Percentiles rank a stretch among this genome's conserved stretches.
Evolutionary conservation across 495 filamentous ascomycete genomes (phyloP).

Genomic region (Penicillium samsonianum): DNA sequence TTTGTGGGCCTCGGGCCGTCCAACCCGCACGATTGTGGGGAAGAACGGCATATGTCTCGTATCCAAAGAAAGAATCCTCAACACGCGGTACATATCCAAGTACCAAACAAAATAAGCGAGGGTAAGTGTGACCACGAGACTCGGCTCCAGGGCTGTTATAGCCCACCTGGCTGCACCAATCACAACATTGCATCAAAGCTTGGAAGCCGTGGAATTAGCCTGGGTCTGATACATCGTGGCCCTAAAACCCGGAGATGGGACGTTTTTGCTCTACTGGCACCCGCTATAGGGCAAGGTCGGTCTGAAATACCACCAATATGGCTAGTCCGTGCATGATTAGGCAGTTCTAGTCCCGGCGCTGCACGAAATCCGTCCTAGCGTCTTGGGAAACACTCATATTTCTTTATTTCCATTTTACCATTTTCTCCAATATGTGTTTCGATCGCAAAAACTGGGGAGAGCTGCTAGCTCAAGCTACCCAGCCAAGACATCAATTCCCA

Average conservation of each 20-base stretch:
- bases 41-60: not conserved
- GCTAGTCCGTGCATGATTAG: constrained; percentile 10
- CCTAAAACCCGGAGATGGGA: constrained; percentile 4
- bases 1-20: constrained; percentile 14
- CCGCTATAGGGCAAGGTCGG: constrained; percentile 4
- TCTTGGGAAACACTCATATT: not conserved
- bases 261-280: not conserved
- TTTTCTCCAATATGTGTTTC: not conserved
- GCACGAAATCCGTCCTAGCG: constrained; percentile 3
- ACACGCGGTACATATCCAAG: not conserved
- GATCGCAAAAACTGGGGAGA: constrained; percentile 6
- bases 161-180: not conserved
- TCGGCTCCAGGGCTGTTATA: not conserved
- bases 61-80: not conserved
- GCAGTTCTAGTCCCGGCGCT: not conserved
- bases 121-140: not conserved
- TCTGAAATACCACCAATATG: not conserved
- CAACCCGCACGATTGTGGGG: constrained; percentile 8
- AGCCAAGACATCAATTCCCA: constrained; percentile 6
- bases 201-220: not conserved
- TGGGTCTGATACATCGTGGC: not conserved
- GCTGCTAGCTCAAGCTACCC: constrained; percentile 1
- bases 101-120: not conserved
- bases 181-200: not conserved
- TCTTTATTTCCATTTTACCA: not conserved